Percentiles rank a stretch among this genome's conserved stretches.
phyloP scores from a whole-genome alignment of 345 rosid genomes.

The Syzygium aqueum region DNA sequence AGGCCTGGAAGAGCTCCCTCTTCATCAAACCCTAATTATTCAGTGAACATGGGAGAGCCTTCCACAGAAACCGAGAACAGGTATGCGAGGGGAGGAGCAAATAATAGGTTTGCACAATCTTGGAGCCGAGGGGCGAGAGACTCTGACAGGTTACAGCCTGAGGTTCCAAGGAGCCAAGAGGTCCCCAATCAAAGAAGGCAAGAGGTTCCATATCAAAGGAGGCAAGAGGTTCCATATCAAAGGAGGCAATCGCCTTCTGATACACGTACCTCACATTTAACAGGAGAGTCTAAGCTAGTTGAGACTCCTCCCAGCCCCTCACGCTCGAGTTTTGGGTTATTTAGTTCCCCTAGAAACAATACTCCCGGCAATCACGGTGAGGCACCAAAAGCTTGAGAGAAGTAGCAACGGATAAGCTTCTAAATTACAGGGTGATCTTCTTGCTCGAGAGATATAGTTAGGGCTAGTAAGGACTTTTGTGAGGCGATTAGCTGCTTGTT shows the following conservation, averaged over 20 bases:
- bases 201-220: background rate
- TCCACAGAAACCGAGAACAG: slow-evolving; percentile 26
- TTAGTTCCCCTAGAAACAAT: slow-evolving; percentile 32
- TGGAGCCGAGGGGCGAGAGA: slow-evolving; percentile 9
- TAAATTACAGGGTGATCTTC: background rate
- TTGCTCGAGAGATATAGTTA: background rate
- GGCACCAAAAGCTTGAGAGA: background rate
- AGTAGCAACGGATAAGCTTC: background rate
- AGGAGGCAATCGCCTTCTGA: slow-evolving; percentile 13
- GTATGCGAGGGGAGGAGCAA: slow-evolving; percentile 31
- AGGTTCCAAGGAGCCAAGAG: background rate
- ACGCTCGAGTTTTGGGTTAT: slow-evolving; percentile 41
- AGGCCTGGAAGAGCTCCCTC: background rate
- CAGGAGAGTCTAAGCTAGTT: slow-evolving; percentile 8
- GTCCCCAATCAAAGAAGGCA: background rate
- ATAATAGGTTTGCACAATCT: slow-evolving; percentile 13
- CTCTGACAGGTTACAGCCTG: slow-evolving; percentile 12
- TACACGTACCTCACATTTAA: slow-evolving; percentile 1
- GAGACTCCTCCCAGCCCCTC: slow-evolving; percentile 5
- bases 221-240: background rate
- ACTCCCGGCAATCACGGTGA: slow-evolving; percentile 4
- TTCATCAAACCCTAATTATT: background rate
- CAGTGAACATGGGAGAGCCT: background rate
- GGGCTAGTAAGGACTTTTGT: background rate
- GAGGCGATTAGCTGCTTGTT: background rate